A percentile compares a stretch with the other conserved stretches of the same genome.
phyloP scores from a whole-genome alignment of 1,284 basidiomycete species.

The Phlebopus sp. region DNA sequence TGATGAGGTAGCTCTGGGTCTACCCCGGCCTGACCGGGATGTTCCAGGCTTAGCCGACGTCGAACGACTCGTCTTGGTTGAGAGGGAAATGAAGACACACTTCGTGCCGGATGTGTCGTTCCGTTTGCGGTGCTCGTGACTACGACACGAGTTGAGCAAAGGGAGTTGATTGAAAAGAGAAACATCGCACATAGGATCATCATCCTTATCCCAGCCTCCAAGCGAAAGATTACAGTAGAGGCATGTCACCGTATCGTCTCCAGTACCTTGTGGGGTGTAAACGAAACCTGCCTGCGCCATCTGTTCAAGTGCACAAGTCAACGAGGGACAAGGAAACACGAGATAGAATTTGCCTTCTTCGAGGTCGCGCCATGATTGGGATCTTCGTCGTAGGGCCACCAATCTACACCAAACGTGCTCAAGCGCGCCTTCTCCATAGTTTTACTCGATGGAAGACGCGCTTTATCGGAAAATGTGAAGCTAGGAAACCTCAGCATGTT shows the following conservation, averaged over 20 bases:
- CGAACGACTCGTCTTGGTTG: constrained; percentile 13
- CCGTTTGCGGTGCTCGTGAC: constrained; percentile 65
- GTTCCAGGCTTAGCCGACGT: constrained; percentile 5
- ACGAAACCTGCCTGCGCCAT: constrained; percentile 84
- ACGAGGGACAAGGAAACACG: neutral
- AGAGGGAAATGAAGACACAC: constrained; percentile 52
- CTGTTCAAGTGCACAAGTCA: constrained; percentile 37
- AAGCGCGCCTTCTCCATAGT: constrained; percentile 66
- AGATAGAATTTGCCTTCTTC: constrained; percentile 52
- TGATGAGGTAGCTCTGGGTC: constrained; percentile 14
- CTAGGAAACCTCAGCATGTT: constrained; percentile 33
- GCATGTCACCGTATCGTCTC: constrained; percentile 75
- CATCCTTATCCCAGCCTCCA: constrained; percentile 76
- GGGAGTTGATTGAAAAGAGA: neutral
- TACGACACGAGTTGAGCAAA: constrained; percentile 28
- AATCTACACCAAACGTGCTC: constrained; percentile 59
- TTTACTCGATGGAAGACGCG: constrained; percentile 63
- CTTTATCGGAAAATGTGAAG: constrained; percentile 52
- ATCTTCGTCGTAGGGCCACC: constrained; percentile 72
- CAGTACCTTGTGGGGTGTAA: constrained; percentile 58
- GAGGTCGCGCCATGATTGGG: constrained; percentile 68
- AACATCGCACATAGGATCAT: constrained; percentile 69
- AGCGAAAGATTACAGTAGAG: constrained; percentile 74
- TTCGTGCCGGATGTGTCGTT: constrained; percentile 41
- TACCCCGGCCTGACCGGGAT: constrained; percentile 19